Conservation (phyloP, 805 yeast species). For the Metschnikowia continentalis region DNA sequence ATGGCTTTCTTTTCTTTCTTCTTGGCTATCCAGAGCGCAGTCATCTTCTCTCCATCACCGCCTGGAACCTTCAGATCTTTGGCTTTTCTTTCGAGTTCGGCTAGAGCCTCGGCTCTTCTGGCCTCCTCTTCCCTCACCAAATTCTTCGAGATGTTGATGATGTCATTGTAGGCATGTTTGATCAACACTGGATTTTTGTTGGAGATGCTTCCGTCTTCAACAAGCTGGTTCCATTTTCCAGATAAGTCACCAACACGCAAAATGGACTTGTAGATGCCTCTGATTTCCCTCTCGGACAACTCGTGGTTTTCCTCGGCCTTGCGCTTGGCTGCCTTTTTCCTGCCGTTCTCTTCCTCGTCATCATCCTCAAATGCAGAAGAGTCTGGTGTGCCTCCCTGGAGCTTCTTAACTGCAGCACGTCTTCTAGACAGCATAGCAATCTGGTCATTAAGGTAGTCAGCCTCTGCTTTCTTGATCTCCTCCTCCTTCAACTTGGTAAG, state of each 20-base stretch:
- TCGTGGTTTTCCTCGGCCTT: slow-evolving; percentile 40
- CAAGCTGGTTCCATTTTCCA: slow-evolving; percentile 75
- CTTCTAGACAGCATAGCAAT: slow-evolving; percentile 82
- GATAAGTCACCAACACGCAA: slow-evolving; percentile 76
- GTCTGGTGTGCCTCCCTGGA: slow-evolving; percentile 33
- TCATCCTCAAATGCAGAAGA: slow-evolving; percentile 39
- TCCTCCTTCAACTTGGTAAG: slow-evolving; percentile 83
- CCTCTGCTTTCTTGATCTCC: slow-evolving; percentile 82
- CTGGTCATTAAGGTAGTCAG: slow-evolving; percentile 82
- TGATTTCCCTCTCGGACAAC: slow-evolving; percentile 79
- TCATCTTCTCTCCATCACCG: slow-evolving; percentile 42
- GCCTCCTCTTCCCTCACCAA: slow-evolving; percentile 62
- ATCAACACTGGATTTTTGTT: slow-evolving; percentile 78
- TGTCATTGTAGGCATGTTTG: slow-evolving; percentile 70
- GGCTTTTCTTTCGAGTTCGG: slow-evolving; percentile 59
- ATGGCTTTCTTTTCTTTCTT: slow-evolving; percentile 87
- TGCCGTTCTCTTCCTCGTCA: slow-evolving; percentile 30
- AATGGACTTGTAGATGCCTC: slow-evolving; percentile 80
- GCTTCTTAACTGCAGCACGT: slow-evolving; percentile 64
- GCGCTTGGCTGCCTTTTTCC: slow-evolving; percentile 23
- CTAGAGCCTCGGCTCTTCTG: slow-evolving; percentile 51
- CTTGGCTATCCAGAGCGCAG: slow-evolving; percentile 55
- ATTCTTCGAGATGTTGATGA: slow-evolving; percentile 57
- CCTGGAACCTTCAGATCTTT: slow-evolving; percentile 44
- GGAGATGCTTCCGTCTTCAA: slow-evolving; percentile 85